phyloP scores from a whole-genome alignment of 2,329 filamentous ascomycete genomes.

The Verticillium nubilum region DNA sequence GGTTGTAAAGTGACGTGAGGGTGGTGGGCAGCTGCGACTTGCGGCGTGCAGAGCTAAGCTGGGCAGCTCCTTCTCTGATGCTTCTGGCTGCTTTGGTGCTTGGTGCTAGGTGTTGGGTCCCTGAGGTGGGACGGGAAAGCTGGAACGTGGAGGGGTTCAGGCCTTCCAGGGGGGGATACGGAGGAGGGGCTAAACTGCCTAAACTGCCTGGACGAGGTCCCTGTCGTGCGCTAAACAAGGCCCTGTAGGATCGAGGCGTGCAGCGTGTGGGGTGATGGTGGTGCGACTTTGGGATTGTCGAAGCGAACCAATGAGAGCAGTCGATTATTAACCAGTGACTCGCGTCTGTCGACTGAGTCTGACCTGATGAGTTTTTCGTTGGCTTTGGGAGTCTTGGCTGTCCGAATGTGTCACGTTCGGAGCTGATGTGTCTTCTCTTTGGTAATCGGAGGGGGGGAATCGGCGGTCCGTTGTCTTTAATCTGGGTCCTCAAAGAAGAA shows the following conservation, averaged over 20 bases:
- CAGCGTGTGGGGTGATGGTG: background rate
- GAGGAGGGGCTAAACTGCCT: background rate
- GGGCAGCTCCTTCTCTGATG: background rate
- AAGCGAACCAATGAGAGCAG: background rate
- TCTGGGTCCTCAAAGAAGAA: background rate
- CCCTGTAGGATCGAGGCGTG: background rate
- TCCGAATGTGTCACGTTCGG: background rate
- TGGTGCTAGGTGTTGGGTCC: background rate
- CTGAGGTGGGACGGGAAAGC: background rate
- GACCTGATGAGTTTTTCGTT: background rate
- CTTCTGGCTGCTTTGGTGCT: no score
- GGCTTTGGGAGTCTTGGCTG: background rate
- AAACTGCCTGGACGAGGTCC: no score
- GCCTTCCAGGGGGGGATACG: no score
- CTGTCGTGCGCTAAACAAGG: background rate
- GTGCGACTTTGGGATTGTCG: background rate
- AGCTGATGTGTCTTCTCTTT: background rate
- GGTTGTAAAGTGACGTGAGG: conserved; percentile 12
- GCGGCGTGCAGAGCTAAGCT: background rate
- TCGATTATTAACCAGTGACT: background rate
- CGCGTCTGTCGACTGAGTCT: background rate
- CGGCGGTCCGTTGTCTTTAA: background rate
- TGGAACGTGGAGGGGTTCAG: background rate
- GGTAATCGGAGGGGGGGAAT: background rate
- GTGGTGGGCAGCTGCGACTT: background rate